Base-by-base conservation (phyloP, 139 green algal species). In the Auxenochlorella protothecoides region DNA sequence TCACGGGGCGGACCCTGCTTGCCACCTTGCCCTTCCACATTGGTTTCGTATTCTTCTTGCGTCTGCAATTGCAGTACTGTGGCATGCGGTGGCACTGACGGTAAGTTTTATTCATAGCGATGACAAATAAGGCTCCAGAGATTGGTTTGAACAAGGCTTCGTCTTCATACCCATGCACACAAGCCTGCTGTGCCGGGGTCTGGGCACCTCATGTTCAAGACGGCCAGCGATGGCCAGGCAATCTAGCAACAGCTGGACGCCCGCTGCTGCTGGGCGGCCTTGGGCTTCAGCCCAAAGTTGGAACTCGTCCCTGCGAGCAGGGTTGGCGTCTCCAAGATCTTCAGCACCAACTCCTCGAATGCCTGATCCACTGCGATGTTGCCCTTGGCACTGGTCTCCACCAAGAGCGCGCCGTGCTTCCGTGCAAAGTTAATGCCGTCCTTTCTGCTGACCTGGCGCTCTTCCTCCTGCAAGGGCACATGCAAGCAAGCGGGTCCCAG, bases 311-410 rank as follows among this genome's bases (percentile, higher is more conserved):
- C 69, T 12, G 63, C 76, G 44, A 85, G 66, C 27, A 85, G 72
- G 7, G 71, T 70, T 59, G 81, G 81, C 15, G 80, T 84, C 5
- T 85, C 81, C 55, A 85, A 66, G 7, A 84, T 71, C 72, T 76
- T 88, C 6, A 90, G 76, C 54, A 97, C 81, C 44, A 97, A 85
- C 80, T 97, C 92, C 61, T 95, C 82, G 82, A 97, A 97, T 0
- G 87, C 88, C 68, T 92, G 84, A 27, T 75, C 65, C 70, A 97
- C 91, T 27, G 85, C 86, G 16, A 87, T 66, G 69, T 92, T 90
- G 13, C 84, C 86, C 79, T 97, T 97, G 27, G 93, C 93, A 60
- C 73, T 88, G 2, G 87, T 95, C 84, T 98, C 93, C 66, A 97
- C 86, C 82, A 95, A 98, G 54, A 98, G 80, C 80, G 88, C 96